A percentile compares a stretch with the other conserved stretches of the same genome.
Evolutionary conservation across 306 rosid species (phyloP).

Genomic region (Calophaca sinica): DNA sequence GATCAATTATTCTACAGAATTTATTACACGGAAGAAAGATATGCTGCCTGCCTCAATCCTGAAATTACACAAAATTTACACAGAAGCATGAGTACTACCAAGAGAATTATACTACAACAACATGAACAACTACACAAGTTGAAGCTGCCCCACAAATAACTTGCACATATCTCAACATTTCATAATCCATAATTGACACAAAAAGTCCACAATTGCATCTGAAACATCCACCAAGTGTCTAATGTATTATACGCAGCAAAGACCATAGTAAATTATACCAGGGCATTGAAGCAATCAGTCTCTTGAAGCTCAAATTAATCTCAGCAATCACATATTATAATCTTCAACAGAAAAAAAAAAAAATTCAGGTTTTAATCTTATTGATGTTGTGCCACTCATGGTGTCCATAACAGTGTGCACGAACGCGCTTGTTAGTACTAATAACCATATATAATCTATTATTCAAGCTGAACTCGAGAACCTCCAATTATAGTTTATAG

Average conservation of each 20-base stretch:
- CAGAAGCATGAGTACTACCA: neutral
- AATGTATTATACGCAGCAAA: neutral
- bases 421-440: neutral
- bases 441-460: neutral
- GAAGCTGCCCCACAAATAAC: conserved; percentile 7
- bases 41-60: neutral
- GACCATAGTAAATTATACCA: neutral
- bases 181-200: neutral
- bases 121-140: neutral
- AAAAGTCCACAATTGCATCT: neutral
- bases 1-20: conserved; percentile 1
- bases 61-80: conserved; percentile 18
- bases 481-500: conserved; percentile 3
- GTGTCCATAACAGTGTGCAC: neutral
- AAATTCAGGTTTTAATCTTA: conserved; percentile 1
- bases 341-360: conserved; percentile 14
- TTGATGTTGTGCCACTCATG: conserved; percentile 3
- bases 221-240: neutral
- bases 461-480: neutral
- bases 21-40: neutral
- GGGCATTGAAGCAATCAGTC: conserved; percentile 17
- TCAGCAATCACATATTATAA: neutral
- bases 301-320: conserved; percentile 24
- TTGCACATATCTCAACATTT: too few species aligned
- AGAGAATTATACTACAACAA: conserved; percentile 2